Evolutionary conservation across 2,329 filamentous ascomycete species (phyloP).

Genomic region (Neodidymelliopsis sp.): DNA sequence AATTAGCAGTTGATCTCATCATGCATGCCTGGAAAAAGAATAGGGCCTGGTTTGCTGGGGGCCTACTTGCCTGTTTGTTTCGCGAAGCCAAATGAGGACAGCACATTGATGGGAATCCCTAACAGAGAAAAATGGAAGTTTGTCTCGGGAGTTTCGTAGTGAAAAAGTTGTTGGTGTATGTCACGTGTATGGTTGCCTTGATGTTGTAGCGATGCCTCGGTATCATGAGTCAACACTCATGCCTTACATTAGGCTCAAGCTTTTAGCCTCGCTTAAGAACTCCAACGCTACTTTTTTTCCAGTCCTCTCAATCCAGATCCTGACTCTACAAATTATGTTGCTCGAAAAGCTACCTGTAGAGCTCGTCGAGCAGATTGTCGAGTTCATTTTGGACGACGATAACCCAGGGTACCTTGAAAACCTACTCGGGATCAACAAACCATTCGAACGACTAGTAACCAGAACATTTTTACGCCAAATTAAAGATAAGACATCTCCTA

Average conservation of each 20-base stretch:
- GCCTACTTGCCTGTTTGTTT: neutral
- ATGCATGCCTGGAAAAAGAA: neutral
- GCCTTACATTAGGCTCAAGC: no score
- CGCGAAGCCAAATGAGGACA: neutral
- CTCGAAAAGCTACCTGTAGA: slow-evolving; percentile 5
- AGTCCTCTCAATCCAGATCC: no score
- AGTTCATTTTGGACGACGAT: neutral
- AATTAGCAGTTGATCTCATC: neutral
- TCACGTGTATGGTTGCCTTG: neutral
- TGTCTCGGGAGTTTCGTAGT: no score
- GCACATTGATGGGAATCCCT: no score
- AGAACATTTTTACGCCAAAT: neutral
- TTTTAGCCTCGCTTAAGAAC: no score
- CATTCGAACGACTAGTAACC: neutral
- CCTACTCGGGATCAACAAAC: neutral
- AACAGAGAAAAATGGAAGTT: no score
- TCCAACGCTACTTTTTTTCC: no score
- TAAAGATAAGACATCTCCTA: neutral
- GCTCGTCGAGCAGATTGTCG: neutral
- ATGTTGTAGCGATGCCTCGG: neutral
- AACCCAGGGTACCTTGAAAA: neutral
- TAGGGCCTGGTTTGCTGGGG: neutral
- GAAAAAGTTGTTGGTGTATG: no score
- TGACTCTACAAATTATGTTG: no score
- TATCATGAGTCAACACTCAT: neutral